A percentile compares a stretch with the other conserved stretches of the same genome.
Evolutionary conservation across 2,329 filamentous ascomycete species (phyloP).

Genomic region (Colletotrichum sojae): DNA sequence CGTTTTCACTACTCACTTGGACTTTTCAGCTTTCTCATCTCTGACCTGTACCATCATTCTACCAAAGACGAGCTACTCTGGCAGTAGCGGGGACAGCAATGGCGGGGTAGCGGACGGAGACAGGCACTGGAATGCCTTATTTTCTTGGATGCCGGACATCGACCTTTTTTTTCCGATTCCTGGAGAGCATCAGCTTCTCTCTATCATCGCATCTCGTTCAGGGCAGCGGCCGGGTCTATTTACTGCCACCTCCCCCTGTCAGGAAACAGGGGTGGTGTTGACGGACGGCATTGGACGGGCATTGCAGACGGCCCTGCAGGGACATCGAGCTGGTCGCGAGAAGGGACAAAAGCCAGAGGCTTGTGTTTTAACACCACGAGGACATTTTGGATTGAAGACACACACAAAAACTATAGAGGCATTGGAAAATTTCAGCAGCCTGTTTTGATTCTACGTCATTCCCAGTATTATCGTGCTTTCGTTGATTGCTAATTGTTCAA

Average conservation of each 20-base stretch:
- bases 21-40: slow-evolving; percentile 36
- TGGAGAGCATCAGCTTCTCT: slow-evolving; percentile 6
- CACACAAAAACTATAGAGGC: background rate
- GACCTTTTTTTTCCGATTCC: background rate
- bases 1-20: slow-evolving; percentile 33
- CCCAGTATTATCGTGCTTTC: background rate
- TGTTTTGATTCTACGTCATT: background rate
- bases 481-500: no score
- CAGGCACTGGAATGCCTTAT: slow-evolving; percentile 8
- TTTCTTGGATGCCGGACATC: slow-evolving; percentile 22
- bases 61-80: slow-evolving; percentile 25
- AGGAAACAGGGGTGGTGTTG: slow-evolving; percentile 16
- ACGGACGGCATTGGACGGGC: slow-evolving; percentile 16
- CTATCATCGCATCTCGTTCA: slow-evolving; percentile 23
- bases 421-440: background rate
- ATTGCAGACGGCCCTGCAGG: slow-evolving; percentile 26
- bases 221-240: slow-evolving; percentile 11
- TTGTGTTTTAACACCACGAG: slow-evolving; percentile 4
- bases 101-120: background rate
- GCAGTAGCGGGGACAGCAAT: slow-evolving; percentile 25
- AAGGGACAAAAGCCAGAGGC: background rate
- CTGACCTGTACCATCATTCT: slow-evolving; percentile 33
- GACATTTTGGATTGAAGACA: background rate
- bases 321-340: slow-evolving; percentile 28
- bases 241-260: slow-evolving; percentile 16